Evolutionary conservation across 768 basidiomycete genomes (phyloP), one percentile per base, ranked within the genome.

Genomic region (Phlegmacium glaucopus): DNA sequence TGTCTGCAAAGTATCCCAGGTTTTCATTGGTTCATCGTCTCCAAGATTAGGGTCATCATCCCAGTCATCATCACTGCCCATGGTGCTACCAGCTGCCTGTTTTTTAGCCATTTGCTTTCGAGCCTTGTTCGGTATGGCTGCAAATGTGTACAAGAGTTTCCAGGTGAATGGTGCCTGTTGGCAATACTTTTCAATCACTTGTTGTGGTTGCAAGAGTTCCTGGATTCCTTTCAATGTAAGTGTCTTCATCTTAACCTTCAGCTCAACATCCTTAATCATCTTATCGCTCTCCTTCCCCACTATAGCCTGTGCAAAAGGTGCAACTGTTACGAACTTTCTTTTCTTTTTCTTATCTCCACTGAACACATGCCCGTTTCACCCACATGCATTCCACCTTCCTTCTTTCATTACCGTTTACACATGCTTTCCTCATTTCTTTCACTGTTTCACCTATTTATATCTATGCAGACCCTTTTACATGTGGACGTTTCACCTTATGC

Each of bases 41-140:
- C 50, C 59, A 13, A 54, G 16, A 16, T 60, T 52, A 15, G 53
- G 55, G 38, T 57, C 61, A 35, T 60, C 59, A 4, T n/a, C n/a
- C n/a, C n/a, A n/a, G n/a, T n/a, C n/a, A n/a, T n/a, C n/a, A n/a
- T n/a, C n/a, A n/a, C n/a, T n/a, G n/a, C n/a, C n/a, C n/a, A n/a
- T n/a, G n/a, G n/a, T n/a, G n/a, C n/a, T n/a, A n/a, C n/a, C n/a
- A n/a, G n/a, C n/a, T n/a, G 41, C 41, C 39, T 25, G 49, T 44
- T 29, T 48, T 8, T n/a, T 52, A n/a, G n/a, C 41, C 10, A 57
- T 39, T 29, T 42, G 54, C 28, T 44, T 34, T 32, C n/a, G n/a
- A n/a, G n/a, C n/a, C n/a, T n/a, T n/a, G n/a, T 61, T 61, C 1
- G 59, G 53, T 18, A 49, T 47, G 6, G 52, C 32, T 1, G 49